Evolutionary conservation across 2,329 filamentous ascomycete genomes (phyloP).

Genomic region (Diplocarpon rosae): DNA sequence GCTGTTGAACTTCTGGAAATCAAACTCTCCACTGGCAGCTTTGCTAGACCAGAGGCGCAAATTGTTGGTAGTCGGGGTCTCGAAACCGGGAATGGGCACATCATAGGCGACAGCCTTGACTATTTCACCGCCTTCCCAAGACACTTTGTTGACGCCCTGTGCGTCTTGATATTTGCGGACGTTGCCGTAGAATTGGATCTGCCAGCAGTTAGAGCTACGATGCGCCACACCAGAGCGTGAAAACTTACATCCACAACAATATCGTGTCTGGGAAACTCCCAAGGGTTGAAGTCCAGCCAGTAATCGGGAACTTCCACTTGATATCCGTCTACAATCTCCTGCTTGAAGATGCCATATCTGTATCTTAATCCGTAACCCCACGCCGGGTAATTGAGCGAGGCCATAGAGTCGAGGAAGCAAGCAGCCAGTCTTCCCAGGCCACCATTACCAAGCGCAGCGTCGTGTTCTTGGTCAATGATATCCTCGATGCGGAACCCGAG

Average conservation of each 20-base stretch:
- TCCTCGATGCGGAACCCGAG: slow-evolving; percentile 97
- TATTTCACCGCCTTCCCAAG: slow-evolving; percentile 89
- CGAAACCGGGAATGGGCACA: slow-evolving; percentile 82
- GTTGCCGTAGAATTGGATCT: slow-evolving; percentile 85
- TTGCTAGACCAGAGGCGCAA: slow-evolving; percentile 96
- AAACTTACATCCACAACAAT: slow-evolving; percentile 70
- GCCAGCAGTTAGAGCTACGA: slow-evolving; percentile 7
- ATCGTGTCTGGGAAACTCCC: slow-evolving; percentile 95
- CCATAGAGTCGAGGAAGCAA: slow-evolving; percentile 93
- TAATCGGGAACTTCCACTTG: slow-evolving; percentile 98
- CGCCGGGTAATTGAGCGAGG: slow-evolving; percentile 86
- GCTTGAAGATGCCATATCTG: slow-evolving; percentile 97
- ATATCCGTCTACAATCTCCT: slow-evolving; percentile 96
- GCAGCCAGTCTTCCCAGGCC: slow-evolving; percentile 89
- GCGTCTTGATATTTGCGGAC: slow-evolving; percentile 67
- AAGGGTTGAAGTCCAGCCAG: slow-evolving; percentile 98
- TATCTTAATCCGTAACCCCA: slow-evolving; percentile 97
- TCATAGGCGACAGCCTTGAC: slow-evolving; percentile 92
- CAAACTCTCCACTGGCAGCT: slow-evolving; percentile 91
- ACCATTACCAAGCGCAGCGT: slow-evolving; percentile 91
- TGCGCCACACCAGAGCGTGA: slow-evolving; percentile 22
- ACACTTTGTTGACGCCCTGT: slow-evolving; percentile 60
- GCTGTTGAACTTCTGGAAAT: slow-evolving; percentile 99
- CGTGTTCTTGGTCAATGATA: slow-evolving; percentile 86
- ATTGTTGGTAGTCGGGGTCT: slow-evolving; percentile 88